Evolutionary conservation across 2,329 filamentous ascomycete species (phyloP), one percentile per base, ranked within the genome.

Genomic region (Hypoxylon sp.): DNA sequence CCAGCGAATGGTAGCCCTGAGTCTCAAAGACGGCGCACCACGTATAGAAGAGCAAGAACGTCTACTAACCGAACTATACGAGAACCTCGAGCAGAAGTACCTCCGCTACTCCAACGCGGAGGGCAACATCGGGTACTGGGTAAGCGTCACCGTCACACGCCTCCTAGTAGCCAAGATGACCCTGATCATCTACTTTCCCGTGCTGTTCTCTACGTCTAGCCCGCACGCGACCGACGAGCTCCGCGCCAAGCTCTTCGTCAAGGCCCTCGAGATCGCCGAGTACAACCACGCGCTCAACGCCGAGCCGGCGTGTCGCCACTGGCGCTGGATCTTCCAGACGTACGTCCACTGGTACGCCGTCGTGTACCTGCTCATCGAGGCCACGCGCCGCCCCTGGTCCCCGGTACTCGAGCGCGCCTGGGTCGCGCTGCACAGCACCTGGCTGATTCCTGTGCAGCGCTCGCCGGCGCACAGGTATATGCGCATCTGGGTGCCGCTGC

Each of bases 151-250:
- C 19, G 77, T 90, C 16, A 80, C 83, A 2, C 82, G 88, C 7
- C 76, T 93, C 21, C 84, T 92, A 55, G 82, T 91, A 72, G 85
- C 86, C 42, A 93, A 91, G 70, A 84, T 91, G 75, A 90, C 86
- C 73, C 77, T 94, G 25, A 80, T 91, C 52, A 80, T 90, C 2
- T 89, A 93, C 63, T 86, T 93, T 61, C 88, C 89, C 0, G 79
- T 87, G 63, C 83, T 88, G 21, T 81, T 84, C 41, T 78, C 79
- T 23, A 80, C 83, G 17, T 76, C 78, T 7, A 78, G 77, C n/a
- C 70, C 75, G 6, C 77, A 76, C 17, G 74, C 88, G 5, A 80
- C 83, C 0, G 77, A 81, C 38, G 84, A 86, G 36, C 82, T 83
- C 6, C 82, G 84, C 48, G 82, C 90, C 55, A 84, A 84, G 49